Evolutionary conservation across 73 alveolate genomes (phyloP).

Genomic region (Paramecium pentaurelia): DNA sequence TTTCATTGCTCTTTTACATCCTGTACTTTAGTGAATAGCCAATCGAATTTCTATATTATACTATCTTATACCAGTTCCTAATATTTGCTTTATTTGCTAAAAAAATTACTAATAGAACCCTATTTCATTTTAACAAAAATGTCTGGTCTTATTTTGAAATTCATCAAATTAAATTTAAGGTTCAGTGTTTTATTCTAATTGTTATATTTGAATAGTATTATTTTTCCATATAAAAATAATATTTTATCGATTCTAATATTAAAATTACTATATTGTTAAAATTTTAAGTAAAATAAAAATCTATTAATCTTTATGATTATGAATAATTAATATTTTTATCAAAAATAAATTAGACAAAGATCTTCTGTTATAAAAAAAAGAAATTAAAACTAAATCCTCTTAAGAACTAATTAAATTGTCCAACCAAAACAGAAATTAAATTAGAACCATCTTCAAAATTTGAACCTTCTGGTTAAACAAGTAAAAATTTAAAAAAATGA

Average conservation of each 20-base stretch:
- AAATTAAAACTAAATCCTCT: neutral
- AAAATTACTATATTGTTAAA: too few relatives aligned
- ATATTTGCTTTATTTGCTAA: neutral
- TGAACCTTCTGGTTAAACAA: neutral
- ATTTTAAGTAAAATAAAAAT: too few relatives aligned
- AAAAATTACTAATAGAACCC: conserved; percentile 12
- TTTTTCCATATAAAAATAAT: too few relatives aligned
- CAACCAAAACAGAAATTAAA: neutral
- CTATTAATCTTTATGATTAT: too few relatives aligned
- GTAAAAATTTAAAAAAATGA: neutral
- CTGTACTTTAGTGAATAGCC: conserved; percentile 32
- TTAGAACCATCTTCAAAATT: neutral
- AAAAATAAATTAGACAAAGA: neutral
- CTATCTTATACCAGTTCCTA: neutral
- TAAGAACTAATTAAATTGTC: neutral
- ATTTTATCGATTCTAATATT: too few relatives aligned
- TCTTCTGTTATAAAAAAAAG: neutral
- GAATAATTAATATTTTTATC: neutral
- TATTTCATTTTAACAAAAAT: conserved; percentile 11
- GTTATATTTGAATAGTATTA: too few relatives aligned
- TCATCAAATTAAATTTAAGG: neutral
- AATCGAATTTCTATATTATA: conserved; percentile 37
- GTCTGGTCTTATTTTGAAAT: conserved; percentile 2
- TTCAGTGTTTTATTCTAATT: neutral
- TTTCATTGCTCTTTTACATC: conserved; percentile 57